Base-by-base conservation (phyloP, 768 basidiomycete species). In the Agaricus sinodeliciosus region DNA sequence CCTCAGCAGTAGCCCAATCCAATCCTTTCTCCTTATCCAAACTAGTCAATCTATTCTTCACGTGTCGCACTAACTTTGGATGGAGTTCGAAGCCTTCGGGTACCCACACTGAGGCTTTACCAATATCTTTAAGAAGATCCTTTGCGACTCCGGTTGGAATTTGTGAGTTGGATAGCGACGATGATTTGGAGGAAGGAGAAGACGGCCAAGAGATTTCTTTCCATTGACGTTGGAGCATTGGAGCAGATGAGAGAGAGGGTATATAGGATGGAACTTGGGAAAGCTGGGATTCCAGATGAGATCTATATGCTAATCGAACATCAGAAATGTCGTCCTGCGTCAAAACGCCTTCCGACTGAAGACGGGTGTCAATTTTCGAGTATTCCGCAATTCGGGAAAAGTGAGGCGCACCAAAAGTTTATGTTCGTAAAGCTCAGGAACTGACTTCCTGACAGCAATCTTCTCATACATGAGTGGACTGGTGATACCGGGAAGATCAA, bases 1-100 rank as follows among this genome's bases (percentile, higher is more conserved):
- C 88, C 73, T 96, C 94, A 4, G 90, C 93, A 40, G 89, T 90
- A 0, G 90, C 89, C 78, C 90, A 95, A 64, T 94, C 92, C 28
- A 96, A 67, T 0, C 86, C 87, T n/a, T 72, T 72, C 1, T 82
- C 87, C 31, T 69, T 72, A 46, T 87, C 80, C 16, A 94, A 66
- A 43, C 81, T 82, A 58, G 80, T 74, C n/a, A 92, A 59, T 3
- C 92, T 76, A 60, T 78, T 78, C 72, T 87, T 89, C 40, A 91
- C 81, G 59, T 94, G 92, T 6, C 92, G 69, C 50, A 84, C 80
- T 43, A 94, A 65, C 48, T 92, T 82, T 6, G 85, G 68, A 61
- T 94, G 92, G 28, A 93, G 79, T 58, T 86, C 92, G 58, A 93
- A 92, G 9, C 66, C 70, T 7, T 72, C 70, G 0, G 79, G 77